A percentile compares a stretch with the other conserved stretches of the same genome.
These are phyloP conservation scores for Fusarium robinianum DNA, from an alignment of 2,329 filamentous ascomycete species.

Conservation along the genomic window DNA sequence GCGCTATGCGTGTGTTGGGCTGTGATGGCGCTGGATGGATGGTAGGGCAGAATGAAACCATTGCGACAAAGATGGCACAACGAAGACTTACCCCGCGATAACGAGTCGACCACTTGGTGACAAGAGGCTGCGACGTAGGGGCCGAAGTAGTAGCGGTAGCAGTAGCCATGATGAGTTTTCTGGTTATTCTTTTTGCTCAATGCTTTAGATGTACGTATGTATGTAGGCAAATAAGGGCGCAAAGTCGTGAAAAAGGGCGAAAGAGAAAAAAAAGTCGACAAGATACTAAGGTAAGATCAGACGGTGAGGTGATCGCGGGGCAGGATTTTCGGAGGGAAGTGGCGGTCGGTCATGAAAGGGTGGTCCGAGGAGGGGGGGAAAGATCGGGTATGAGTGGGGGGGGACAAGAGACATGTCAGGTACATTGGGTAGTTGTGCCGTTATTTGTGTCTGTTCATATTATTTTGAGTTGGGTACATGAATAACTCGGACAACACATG, in stretches of 20 bases:
- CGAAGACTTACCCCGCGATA: slow-evolving; percentile 61
- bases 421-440: too few relatives aligned
- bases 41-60: too few relatives aligned
- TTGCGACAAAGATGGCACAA: background rate
- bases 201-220: too few relatives aligned
- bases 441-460: too few relatives aligned
- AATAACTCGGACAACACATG: too few relatives aligned
- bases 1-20: slow-evolving; percentile 1
- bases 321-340: slow-evolving; percentile 4
- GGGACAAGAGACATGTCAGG: too few relatives aligned
- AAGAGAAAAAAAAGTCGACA: slow-evolving; percentile 3
- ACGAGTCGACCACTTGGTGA: slow-evolving; percentile 62
- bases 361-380: slow-evolving; percentile 18
- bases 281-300: background rate
- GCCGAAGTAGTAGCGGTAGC: slow-evolving; percentile 19
- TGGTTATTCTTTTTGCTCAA: too few relatives aligned
- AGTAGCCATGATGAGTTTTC: slow-evolving; percentile 30
- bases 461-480: background rate
- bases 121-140: slow-evolving; percentile 45
- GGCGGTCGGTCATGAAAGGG: slow-evolving; percentile 19
- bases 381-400: background rate
- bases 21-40: too few relatives aligned
- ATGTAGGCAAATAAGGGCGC: too few relatives aligned
- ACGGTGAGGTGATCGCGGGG: slow-evolving; percentile 26
- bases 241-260: background rate